phyloP scores from a whole-genome alignment of 176 grass and related monocot genomes.

The Melocanna baccifera region DNA sequence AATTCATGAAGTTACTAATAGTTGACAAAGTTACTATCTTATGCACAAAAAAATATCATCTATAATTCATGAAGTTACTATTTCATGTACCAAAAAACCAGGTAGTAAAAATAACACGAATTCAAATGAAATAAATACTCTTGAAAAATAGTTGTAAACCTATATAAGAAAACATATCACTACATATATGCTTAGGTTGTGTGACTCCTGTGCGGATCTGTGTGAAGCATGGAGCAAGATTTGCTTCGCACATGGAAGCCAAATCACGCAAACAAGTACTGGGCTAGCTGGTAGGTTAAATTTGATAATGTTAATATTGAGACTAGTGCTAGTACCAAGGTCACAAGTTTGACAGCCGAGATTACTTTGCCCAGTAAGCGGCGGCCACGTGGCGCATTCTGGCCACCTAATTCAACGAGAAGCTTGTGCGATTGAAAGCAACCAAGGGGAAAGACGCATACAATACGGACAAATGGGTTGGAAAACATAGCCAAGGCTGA shows the following conservation, averaged over 20 bases:
- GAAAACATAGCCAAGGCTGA: conserved; percentile 33
- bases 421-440: conserved; percentile 43
- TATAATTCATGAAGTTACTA: no score
- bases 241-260: conserved; percentile 46
- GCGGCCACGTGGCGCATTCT: not conserved
- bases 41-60: no score
- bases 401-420: conserved; percentile 42
- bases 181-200: not conserved
- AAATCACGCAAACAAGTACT: conserved; percentile 19
- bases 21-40: no score
- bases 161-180: conserved; percentile 32
- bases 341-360: not conserved
- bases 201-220: conserved; percentile 28
- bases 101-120: no score
- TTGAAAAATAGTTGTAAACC: not conserved
- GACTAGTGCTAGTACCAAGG: conserved; percentile 22
- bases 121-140: no score
- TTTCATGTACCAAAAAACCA: no score
- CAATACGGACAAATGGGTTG: conserved; percentile 30
- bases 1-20: no score
- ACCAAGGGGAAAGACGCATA: conserved; percentile 17
- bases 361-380: not conserved
- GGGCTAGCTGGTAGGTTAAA: conserved; percentile 3
- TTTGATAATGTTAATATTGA: not conserved
- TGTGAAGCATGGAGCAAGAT: conserved; percentile 28